A percentile compares a stretch with the other conserved stretches of the same genome.
phyloP scores from a whole-genome alignment of 768 basidiomycete genomes.

The Boletus rubroflammeus region DNA sequence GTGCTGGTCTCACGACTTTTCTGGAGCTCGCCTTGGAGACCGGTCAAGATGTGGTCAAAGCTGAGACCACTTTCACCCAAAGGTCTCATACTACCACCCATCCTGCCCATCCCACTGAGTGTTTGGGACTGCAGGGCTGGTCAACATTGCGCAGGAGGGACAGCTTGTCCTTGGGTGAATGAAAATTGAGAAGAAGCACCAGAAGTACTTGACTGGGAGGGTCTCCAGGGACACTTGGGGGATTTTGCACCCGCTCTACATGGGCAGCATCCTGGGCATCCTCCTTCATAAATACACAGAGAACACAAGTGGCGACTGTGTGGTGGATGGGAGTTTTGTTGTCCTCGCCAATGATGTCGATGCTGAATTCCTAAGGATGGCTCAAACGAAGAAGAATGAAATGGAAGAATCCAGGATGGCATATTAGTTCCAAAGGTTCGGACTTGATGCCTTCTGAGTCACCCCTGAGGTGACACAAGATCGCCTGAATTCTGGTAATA shows the following conservation, averaged over 20 bases:
- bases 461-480: too few relatives aligned
- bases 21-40: too few relatives aligned
- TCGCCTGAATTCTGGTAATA: too few relatives aligned
- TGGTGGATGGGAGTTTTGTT: too few relatives aligned
- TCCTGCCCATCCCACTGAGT: conserved; percentile 68
- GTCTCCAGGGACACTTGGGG: conserved; percentile 23
- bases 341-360: conserved; percentile 14
- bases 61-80: conserved; percentile 84
- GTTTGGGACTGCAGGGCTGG: conserved; percentile 57
- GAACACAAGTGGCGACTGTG: too few relatives aligned
- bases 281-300: conserved; percentile 64
- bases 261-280: conserved; percentile 75
- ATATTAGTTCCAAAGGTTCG: too few relatives aligned
- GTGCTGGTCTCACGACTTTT: conserved; percentile 94
- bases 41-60: conserved; percentile 87
- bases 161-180: too few relatives aligned
- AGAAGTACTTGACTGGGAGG: conserved; percentile 36
- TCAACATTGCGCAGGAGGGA: conserved; percentile 49
- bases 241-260: conserved; percentile 61
- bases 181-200: too few relatives aligned
- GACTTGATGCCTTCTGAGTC: too few relatives aligned
- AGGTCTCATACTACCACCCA: conserved; percentile 65
- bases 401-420: too few relatives aligned
- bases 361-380: too few relatives aligned
- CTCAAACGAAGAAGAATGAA: too few relatives aligned